Evolutionary conservation across 1,139 yeast species (phyloP), one percentile per base, ranked within the genome.

Genomic region (Sugiyamaella castrensis): DNA sequence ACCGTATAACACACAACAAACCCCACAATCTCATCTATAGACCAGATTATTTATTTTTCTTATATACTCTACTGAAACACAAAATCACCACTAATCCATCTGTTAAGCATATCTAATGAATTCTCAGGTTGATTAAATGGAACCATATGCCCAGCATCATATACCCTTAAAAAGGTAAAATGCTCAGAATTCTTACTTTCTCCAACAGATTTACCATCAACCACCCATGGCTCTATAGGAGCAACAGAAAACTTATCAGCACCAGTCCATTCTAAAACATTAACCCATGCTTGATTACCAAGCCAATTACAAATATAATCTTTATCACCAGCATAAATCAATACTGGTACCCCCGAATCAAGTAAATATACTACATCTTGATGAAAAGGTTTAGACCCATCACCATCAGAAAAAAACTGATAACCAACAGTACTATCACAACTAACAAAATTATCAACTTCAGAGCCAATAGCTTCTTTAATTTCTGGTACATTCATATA

Each of bases 301-400:
- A 87, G 75, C 95, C 95, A 87, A 71, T 87, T 87, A 71, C 96
- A 87, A 59, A 87, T 87, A 67, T 80, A 87, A 68, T 87, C 95
- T 70, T 86, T 85, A 68, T 87, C 95, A 62, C 95, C 95, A 16
- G 92, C 95, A 61, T 87, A 87, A 53, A 86, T 76, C 62, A 87
- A 76, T 12, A 86, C 87, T n/a, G 95, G 95, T 43, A 87, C 66
- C 8, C 52, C 61, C 19, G 64, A 95, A 92, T 84, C 83, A 51
- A 85, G 72, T 46, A 84, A 69, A 53, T 76, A 78, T 0, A 82
- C 74, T 12, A 85, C 79, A 55, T 73, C 79, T 32, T 74, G 76
- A 52, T 82, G 87, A 76, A 80, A 83, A 1, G 89, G 88, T 60
- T 73, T 76, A 43, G 75, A 65, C 47, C 72, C 79, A 62, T 85